Evolutionary conservation across 306 rosid genomes (phyloP).

Genomic region (Trifolium subterraneum): DNA sequence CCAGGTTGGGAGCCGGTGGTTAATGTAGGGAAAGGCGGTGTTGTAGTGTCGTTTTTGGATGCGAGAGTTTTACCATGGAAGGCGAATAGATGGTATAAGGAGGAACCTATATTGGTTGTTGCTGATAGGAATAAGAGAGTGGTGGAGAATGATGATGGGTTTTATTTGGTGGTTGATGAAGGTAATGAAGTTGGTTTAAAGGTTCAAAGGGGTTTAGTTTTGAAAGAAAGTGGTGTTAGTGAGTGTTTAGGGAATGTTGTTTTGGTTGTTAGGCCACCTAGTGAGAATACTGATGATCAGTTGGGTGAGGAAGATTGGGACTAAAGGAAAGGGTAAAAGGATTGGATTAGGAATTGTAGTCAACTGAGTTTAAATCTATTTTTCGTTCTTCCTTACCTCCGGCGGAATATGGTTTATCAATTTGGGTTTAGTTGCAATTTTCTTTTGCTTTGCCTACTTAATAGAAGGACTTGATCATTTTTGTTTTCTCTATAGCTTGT

Average conservation of each 20-base stretch:
- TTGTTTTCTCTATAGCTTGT: constrained; percentile 4
- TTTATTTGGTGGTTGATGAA: constrained; percentile 59
- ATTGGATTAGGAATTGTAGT: constrained; percentile 13
- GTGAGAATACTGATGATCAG: constrained; percentile 56
- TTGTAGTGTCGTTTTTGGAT: constrained; percentile 70
- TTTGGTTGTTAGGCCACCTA: constrained; percentile 87
- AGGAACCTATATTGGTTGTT: constrained; percentile 86
- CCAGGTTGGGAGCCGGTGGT: constrained; percentile 75
- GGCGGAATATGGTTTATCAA: constrained; percentile 23
- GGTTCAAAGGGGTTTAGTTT: constrained; percentile 72
- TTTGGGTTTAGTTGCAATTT: constrained; percentile 40
- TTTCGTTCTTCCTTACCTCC: neutral
- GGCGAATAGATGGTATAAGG: constrained; percentile 77
- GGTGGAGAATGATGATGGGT: constrained; percentile 67
- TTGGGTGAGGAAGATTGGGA: constrained; percentile 89
- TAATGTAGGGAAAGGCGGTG: constrained; percentile 61
- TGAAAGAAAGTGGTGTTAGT: constrained; percentile 59
- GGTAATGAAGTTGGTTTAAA: constrained; percentile 48
- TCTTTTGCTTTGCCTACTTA: constrained; percentile 23
- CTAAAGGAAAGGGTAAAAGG: constrained; percentile 35
- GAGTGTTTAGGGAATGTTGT: constrained; percentile 72
- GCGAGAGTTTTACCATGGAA: constrained; percentile 88
- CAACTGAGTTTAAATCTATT: neutral
- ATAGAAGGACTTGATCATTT: constrained; percentile 23
- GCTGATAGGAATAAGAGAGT: constrained; percentile 59